These are phyloP conservation scores for Malbranchea zuffiana DNA, from an alignment of 2,329 filamentous ascomycete species.

Conservation along the genomic window DNA sequence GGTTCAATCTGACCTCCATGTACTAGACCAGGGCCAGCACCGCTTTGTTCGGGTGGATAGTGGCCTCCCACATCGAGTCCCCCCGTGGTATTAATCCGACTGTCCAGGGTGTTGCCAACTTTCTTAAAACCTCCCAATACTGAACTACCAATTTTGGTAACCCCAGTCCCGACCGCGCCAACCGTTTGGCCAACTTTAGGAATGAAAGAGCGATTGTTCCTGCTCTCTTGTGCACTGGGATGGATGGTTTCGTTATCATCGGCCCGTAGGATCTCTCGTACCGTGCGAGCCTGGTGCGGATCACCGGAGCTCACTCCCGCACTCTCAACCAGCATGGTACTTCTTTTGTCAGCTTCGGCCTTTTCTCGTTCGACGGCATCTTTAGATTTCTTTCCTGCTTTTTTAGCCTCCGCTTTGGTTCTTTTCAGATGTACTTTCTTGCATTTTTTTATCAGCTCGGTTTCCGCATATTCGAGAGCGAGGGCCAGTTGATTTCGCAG, in stretches of 20 bases:
- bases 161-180: constrained; percentile 41
- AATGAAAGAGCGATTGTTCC: constrained; percentile 21
- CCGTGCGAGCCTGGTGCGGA: constrained; percentile 45
- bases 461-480: constrained; percentile 70
- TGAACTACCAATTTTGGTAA: constrained; percentile 36
- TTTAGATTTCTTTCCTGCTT: constrained; percentile 39
- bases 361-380: constrained; percentile 35
- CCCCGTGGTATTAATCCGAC: constrained; percentile 25
- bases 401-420: constrained; percentile 52
- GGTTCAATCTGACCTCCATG: background rate
- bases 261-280: constrained; percentile 19
- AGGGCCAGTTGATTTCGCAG: constrained; percentile 59
- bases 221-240: constrained; percentile 15
- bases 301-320: constrained; percentile 46
- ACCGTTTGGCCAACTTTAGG: constrained; percentile 42
- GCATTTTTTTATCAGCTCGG: constrained; percentile 66
- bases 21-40: constrained; percentile 6
- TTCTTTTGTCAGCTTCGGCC: constrained; percentile 41
- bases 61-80: constrained; percentile 22
- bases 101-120: constrained; percentile 29
- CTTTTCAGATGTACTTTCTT: constrained; percentile 69
- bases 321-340: constrained; percentile 35
- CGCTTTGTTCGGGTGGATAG: background rate
- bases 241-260: background rate
- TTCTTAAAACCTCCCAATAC: constrained; percentile 36